A percentile compares a stretch with the other conserved stretches of the same genome.
Evolutionary conservation across 192 early-diverging fungal species (phyloP).

Genomic region (Entomortierella parvispora): DNA sequence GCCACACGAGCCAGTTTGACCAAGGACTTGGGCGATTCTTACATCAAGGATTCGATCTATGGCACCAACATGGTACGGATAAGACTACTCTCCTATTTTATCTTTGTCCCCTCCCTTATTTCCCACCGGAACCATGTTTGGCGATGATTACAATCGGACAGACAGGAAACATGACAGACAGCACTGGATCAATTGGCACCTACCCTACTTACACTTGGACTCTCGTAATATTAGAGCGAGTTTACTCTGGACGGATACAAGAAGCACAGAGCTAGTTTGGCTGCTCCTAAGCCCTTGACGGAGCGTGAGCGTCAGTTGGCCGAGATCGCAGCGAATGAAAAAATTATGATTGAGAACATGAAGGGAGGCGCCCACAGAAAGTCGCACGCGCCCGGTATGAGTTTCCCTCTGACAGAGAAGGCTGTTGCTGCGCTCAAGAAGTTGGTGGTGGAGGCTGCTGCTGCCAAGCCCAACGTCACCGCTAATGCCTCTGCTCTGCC

Average conservation of each 20-base stretch:
- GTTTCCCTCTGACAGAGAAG: slow-evolving; percentile 68
- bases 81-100: too few species aligned
- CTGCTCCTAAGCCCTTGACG: slow-evolving; percentile 82
- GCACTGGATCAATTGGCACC: too few species aligned
- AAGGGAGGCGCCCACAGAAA: slow-evolving; percentile 68
- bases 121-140: neutral
- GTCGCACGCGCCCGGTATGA: slow-evolving; percentile 72
- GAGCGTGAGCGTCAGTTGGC: slow-evolving; percentile 85
- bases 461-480: slow-evolving; percentile 1
- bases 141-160: too few species aligned
- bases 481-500: slow-evolving; percentile 13
- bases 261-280: slow-evolving; percentile 66
- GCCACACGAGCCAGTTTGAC: slow-evolving; percentile 82
- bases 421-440: slow-evolving; percentile 69
- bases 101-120: neutral
- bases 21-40: slow-evolving; percentile 82
- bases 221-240: too few species aligned
- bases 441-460: slow-evolving; percentile 46
- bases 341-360: slow-evolving; percentile 47
- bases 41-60: slow-evolving; percentile 86
- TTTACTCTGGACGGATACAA: slow-evolving; percentile 73
- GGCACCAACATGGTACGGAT: slow-evolving; percentile 72
- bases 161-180: too few species aligned
- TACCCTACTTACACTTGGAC: too few species aligned
- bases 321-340: slow-evolving; percentile 69